phyloP scores from a whole-genome alignment of 192 early-diverging fungal species.

The Spizellomyces sp. region DNA sequence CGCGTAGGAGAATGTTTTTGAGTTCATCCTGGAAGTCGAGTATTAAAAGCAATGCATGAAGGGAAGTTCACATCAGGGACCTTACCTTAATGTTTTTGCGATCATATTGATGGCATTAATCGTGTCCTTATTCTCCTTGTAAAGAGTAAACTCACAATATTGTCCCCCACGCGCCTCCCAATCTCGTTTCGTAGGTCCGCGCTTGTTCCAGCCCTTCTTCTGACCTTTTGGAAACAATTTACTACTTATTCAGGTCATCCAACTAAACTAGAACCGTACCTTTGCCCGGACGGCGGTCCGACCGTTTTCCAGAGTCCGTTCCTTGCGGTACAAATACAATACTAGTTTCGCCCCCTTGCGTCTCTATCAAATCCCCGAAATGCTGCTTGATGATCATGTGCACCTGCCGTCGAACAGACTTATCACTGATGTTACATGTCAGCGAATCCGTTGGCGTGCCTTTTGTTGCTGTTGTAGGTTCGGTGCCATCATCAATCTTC shows the following conservation, averaged over 20 bases:
- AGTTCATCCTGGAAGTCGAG: background rate
- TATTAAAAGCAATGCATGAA: background rate
- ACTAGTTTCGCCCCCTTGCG: constrained; percentile 45
- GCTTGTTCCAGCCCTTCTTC: background rate
- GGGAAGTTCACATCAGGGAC: background rate
- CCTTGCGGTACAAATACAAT: constrained; percentile 38
- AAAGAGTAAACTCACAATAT: constrained; percentile 82
- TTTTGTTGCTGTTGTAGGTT: constrained; percentile 18
- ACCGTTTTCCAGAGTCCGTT: background rate
- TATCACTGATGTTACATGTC: constrained; percentile 32
- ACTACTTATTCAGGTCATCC: no score
- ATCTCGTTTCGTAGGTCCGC: constrained; percentile 5
- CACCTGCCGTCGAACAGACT: constrained; percentile 53
- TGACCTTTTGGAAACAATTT: no score
- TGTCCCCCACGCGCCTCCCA: constrained; percentile 71
- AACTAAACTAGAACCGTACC: no score
- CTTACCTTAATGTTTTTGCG: constrained; percentile 50
- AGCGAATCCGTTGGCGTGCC: background rate
- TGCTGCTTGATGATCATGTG: constrained; percentile 56
- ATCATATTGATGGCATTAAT: constrained; percentile 79
- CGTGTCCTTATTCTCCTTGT: constrained; percentile 93
- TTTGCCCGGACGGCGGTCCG: no score
- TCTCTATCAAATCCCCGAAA: constrained; percentile 52
- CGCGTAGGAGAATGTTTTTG: constrained; percentile 74
- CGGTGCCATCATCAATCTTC: constrained; percentile 26